Base-by-base conservation (phyloP, 2,329 filamentous ascomycete genomes). In the Aspergillus fructus region DNA sequence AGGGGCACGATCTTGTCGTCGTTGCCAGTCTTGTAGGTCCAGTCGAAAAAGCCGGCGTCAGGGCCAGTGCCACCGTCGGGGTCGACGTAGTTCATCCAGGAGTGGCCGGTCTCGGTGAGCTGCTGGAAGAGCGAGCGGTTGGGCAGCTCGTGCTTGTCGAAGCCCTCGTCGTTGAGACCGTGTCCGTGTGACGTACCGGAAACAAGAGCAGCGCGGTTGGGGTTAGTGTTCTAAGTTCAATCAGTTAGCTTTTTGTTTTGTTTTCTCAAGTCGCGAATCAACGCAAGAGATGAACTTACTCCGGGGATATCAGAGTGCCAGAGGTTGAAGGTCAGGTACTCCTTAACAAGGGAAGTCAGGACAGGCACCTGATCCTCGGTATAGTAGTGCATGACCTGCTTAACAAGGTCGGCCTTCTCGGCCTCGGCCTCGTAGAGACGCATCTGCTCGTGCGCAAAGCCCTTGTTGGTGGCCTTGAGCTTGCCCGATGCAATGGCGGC, bases 361-460 rank as follows among this genome's bases (percentile, higher is more conserved):
- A 78, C 72, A 1, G 76, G 76, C 3, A 79, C 71, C 64, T 79
- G 70, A 0, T 71, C 68, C 58, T 77, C 74, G 2, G 74, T 74
- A 59, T 79, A 79, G 59, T 79, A 79, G 68, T 76, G 73, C 63
- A 79, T 71, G 45, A 78, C 76, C 64, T 79, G 71, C 45, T 68
- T 70, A 3, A 67, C 67, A n/a, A 72, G 62, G n/a, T 65, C 55
- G 45, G 72, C 69, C 50, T 66, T 64, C 47, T 66, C 62, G 52
- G 66, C 68, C 49, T 70, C 67, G 34, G 58, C 55, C 6, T 66
- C 64, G 60, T 79, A 76, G 12, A 63, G 50, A 5, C 69, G 68
- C 30, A 77, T 54, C 64, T 78, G 76, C 65, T 76, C 75, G 30
- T 75, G 66, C n/a, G 78, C 67, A 61, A 79, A 79, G 34, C 77